phyloP scores from a whole-genome alignment of 106 monocot genomes.

The Acorus gramineus region DNA sequence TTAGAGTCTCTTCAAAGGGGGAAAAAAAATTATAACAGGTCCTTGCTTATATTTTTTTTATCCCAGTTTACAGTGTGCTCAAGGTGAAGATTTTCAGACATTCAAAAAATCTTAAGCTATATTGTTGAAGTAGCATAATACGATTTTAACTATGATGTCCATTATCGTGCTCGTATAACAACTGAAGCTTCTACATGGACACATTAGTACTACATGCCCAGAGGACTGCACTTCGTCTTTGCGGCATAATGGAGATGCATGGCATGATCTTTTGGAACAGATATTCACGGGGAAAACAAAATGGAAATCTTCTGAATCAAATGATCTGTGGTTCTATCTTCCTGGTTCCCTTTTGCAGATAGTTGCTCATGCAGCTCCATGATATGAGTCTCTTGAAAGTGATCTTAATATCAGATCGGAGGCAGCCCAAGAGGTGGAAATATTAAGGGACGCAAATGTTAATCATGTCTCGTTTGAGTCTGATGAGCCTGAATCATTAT shows the following conservation, averaged over 20 bases:
- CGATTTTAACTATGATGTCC: slow-evolving; percentile 66
- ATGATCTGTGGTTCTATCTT: slow-evolving; percentile 50
- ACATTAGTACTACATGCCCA: background rate
- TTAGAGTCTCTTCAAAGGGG: too few relatives aligned
- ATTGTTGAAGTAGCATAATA: slow-evolving; percentile 66
- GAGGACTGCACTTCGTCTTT: slow-evolving; percentile 9
- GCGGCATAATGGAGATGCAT: slow-evolving; percentile 9
- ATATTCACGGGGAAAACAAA: slow-evolving; percentile 35
- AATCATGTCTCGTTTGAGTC: slow-evolving; percentile 10
- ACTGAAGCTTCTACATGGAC: slow-evolving; percentile 36
- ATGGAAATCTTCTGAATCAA: slow-evolving; percentile 4
- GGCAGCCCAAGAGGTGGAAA: slow-evolving; percentile 4
- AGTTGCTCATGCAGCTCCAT: slow-evolving; percentile 91
- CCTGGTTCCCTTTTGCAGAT: slow-evolving; percentile 90
- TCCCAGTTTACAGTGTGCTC: slow-evolving; percentile 40
- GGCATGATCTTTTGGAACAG: slow-evolving; percentile 19
- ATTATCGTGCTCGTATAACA: slow-evolving; percentile 67
- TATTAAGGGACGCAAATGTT: slow-evolving; percentile 8
- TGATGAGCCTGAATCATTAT: slow-evolving; percentile 27
- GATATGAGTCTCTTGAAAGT: slow-evolving; percentile 51
- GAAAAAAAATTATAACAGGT: too few relatives aligned
- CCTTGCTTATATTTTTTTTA: background rate
- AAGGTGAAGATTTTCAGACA: slow-evolving; percentile 25
- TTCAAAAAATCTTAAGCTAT: slow-evolving; percentile 48
- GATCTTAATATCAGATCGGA: slow-evolving; percentile 5